Conservation (phyloP, 116 monocot species). For the Phalaenopsis hybrid region DNA sequence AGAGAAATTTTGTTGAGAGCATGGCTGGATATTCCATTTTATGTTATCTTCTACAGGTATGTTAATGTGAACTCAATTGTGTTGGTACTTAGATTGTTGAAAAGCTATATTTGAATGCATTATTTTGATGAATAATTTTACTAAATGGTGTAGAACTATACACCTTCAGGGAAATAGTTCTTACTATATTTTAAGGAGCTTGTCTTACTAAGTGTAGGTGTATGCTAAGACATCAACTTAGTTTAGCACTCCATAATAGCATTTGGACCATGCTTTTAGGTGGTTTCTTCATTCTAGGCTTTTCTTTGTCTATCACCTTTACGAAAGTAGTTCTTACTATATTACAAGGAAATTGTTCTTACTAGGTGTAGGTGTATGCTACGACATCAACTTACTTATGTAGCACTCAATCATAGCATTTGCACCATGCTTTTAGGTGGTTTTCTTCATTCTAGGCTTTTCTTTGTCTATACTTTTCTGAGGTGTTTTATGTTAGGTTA, state of each 20-base stretch:
- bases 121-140: background rate
- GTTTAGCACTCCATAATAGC: background rate
- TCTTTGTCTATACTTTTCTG: background rate
- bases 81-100: background rate
- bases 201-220: background rate
- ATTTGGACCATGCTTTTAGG: background rate
- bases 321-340: background rate
- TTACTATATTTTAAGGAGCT: background rate
- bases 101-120: background rate
- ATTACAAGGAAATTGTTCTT: background rate
- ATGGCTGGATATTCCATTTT: slow-evolving; percentile 99
- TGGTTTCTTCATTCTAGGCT: background rate
- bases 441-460: slow-evolving; percentile 1
- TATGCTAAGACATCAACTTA: background rate
- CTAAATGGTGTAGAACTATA: background rate
- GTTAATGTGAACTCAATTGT: background rate
- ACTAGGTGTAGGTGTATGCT: background rate
- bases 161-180: background rate
- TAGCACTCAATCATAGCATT: background rate
- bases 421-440: background rate
- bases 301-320: background rate
- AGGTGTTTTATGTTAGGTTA: background rate
- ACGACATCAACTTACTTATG: background rate
- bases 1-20: slow-evolving; percentile 99
- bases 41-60: slow-evolving; percentile 93